Evolutionary conservation across 208 protist species (phyloP), one percentile per base, ranked within the genome.

Genomic region (Leishmania mexicana): DNA sequence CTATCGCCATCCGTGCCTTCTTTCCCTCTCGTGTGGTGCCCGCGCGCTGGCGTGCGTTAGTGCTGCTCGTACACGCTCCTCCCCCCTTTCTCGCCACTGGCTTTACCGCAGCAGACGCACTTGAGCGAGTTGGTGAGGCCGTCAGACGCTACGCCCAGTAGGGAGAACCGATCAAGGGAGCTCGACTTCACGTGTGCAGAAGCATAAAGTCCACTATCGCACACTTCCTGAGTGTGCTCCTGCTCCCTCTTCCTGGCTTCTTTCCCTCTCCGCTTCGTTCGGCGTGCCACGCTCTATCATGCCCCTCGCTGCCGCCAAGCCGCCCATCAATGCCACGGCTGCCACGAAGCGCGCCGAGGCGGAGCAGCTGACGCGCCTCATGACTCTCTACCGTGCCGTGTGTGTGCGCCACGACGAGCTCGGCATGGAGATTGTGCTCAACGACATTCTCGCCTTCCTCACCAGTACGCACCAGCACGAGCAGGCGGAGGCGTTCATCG

Each of bases 371-470:
- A 86, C 85, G 45, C 79, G 85, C 67, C 90, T 98, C 60, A 96
- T 97, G 92, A 86, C 78, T 38, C 87, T 98, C 45, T 96, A 94
- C 85, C 92, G 95, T 62, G 89, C 93, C 38, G 87, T 98, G 4
- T 92, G 87, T 81, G 92, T 98, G 62, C 93, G 92, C 21, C 95
- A 96, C 87, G 95, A 98, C 74, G 95, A 98, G 83, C 70, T 98
- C 15, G 95, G 95, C 13, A 87, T 93, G 80, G 93, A 98, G 77
- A 92, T 97, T 28, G 81, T 97, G 28, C 87, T 97, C 5, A 97
- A 97, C 77, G 95, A 96, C 73, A 95, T 98, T 79, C 86, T 98
- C 17, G 93, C 93, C 13, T 90, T 97, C 11, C 84, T 98, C 58
- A 93, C 88, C 35, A 79, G 82, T 75, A 93, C 76, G 15, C 91